Base-by-base conservation (phyloP, 768 basidiomycete species). In the Thelephora ganbajun region DNA sequence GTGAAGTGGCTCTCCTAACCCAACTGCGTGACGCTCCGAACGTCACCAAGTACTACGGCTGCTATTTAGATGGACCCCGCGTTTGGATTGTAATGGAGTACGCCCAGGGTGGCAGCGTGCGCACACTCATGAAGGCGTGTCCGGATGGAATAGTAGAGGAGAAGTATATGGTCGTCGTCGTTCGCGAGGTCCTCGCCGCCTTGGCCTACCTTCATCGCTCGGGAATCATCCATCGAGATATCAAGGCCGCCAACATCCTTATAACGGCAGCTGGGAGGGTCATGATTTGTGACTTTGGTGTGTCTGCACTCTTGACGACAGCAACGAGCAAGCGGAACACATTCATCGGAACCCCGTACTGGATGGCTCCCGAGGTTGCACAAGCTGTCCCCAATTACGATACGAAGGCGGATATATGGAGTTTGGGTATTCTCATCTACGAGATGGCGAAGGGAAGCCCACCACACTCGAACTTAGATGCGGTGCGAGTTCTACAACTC, bases 21-120 rank as follows among this genome's bases (percentile, higher is more conserved):
- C 91, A 94, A 59, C 75, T 98, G 30, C 73, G 89, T 18, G 89
- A 90, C 49, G 87, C 86, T 0, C 82, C 87, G 23, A 93, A 93
- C 59, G 79, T 96, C 57, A 97, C 88, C 19, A 77, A 88, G 57
- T 99, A 99, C 68, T 96, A 82, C 64, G 94, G 91, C n/a, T 96
- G 91, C 66, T 83, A 87, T 65, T 74, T 96, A 60, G 86, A 94
- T 59, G 93, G 92, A 0, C 87, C 91, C 23, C 85, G 89, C 44
- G 90, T 99, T 9, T 99, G 96, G 93, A 98, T 99, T 55, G 89
- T 83, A 34, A 99, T 99, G 96, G 96, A 99, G 62, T 81, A 82
- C 56, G 96, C 96, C 6, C 82, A 91, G 53, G 94, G 94, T 5
- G 96, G 96, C 6, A 93, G 89, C 59, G 88, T 97, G 5, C 71